These are phyloP conservation scores for Metarhizium anisopliae DNA, from an alignment of 2,329 filamentous ascomycete genomes.

Conservation along the genomic window DNA sequence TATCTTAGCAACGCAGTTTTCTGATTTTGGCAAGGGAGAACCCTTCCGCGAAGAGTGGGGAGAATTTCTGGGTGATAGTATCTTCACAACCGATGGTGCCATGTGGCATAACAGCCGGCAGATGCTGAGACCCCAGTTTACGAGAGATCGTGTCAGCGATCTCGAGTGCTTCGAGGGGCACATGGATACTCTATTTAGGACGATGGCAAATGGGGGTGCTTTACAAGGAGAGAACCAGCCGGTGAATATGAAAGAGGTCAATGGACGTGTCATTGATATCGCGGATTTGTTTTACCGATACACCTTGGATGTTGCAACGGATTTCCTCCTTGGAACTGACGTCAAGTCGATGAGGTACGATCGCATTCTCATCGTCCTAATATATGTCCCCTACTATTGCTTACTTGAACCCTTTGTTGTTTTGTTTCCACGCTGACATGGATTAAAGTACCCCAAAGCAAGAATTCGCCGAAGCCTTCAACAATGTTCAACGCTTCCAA, in stretches of 20 bases:
- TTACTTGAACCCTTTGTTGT: not conserved
- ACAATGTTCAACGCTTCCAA: slow-evolving; percentile 59
- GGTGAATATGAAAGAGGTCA: slow-evolving; percentile 53
- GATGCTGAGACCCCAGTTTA: slow-evolving; percentile 78
- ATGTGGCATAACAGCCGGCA: slow-evolving; percentile 75
- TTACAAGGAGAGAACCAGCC: slow-evolving; percentile 51
- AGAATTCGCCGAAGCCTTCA: slow-evolving; percentile 61
- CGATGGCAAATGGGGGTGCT: slow-evolving; percentile 51
- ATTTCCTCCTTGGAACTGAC: slow-evolving; percentile 74
- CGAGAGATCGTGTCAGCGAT: slow-evolving; percentile 75
- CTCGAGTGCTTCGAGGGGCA: slow-evolving; percentile 75
- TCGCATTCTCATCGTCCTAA: not conserved
- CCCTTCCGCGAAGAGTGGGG: slow-evolving; percentile 32
- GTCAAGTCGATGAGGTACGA: slow-evolving; percentile 51
- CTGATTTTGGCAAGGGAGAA: slow-evolving; percentile 40
- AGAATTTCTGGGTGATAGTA: slow-evolving; percentile 44
- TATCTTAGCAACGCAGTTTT: slow-evolving; percentile 46
- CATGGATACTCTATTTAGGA: slow-evolving; percentile 60
- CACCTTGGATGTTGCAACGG: slow-evolving; percentile 76
- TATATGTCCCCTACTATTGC: no score
- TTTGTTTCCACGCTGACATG: slow-evolving; percentile 28
- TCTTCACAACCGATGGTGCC: slow-evolving; percentile 73
- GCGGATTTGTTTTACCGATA: slow-evolving; percentile 75
- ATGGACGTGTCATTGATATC: slow-evolving; percentile 58
- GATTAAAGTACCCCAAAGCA: slow-evolving; percentile 34